phyloP scores from a whole-genome alignment of 2,329 filamentous ascomycete genomes.

The Metarhizium humberi region DNA sequence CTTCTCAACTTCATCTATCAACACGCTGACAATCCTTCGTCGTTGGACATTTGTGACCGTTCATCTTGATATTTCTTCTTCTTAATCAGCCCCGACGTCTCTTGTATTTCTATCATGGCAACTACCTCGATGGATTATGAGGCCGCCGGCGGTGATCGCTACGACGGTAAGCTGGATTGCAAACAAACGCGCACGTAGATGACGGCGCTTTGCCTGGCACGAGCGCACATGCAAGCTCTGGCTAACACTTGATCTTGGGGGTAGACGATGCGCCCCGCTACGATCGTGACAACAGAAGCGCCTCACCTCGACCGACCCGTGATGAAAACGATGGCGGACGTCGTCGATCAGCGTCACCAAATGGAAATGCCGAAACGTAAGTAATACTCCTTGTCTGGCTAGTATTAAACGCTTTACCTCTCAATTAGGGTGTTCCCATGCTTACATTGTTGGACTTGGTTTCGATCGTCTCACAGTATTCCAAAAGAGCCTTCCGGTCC shows the following conservation, averaged over 20 bases:
- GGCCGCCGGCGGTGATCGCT: conserved; percentile 56
- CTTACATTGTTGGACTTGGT: conserved; percentile 3
- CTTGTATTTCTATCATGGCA: conserved; percentile 35
- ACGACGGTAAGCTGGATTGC: conserved; percentile 42
- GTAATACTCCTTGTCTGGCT: not conserved
- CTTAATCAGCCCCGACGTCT: not conserved
- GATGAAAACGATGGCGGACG: conserved; percentile 51
- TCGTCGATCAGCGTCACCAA: conserved; percentile 55
- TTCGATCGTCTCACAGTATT: conserved; percentile 20
- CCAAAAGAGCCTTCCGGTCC: conserved; percentile 44
- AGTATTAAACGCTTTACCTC: not conserved
- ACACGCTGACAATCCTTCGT: conserved; percentile 2
- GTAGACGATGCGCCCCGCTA: conserved; percentile 58
- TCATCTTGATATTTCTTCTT: conserved; percentile 5
- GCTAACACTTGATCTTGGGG: not conserved
- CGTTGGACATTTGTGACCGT: conserved; percentile 1
- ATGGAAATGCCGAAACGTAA: conserved; percentile 32
- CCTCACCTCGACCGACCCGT: conserved; percentile 51
- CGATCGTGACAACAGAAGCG: conserved; percentile 57
- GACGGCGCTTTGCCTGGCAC: not conserved
- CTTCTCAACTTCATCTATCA: conserved; percentile 7
- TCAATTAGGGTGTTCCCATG: conserved; percentile 1
- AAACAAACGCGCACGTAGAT: not conserved
- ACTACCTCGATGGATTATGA: conserved; percentile 64
- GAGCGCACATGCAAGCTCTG: not conserved